Conservation (phyloP, 176 grass and related monocot genomes). For the Carex pumila region DNA sequence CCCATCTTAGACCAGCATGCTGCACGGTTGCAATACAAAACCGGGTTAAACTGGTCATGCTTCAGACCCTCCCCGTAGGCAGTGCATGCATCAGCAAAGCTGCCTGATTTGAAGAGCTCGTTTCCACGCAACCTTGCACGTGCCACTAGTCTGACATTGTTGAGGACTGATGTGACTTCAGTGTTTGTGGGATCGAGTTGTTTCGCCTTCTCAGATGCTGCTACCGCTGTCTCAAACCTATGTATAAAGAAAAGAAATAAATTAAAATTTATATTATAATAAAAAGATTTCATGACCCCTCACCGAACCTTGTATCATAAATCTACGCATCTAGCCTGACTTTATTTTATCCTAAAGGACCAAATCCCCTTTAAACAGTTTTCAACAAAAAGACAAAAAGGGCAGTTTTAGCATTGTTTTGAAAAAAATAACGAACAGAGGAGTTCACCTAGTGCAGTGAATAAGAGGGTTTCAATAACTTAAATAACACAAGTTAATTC, state of each 20-base stretch:
- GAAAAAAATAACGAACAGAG: not conserved
- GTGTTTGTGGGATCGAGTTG: conserved; percentile 51
- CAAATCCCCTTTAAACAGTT: conserved; percentile 14
- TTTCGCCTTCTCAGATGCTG: conserved; percentile 70
- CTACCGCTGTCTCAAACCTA: conserved; percentile 83
- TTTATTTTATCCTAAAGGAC: conserved; percentile 15
- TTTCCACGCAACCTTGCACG: conserved; percentile 77
- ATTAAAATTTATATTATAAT: not conserved
- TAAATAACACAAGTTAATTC: not conserved
- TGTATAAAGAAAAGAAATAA: not conserved
- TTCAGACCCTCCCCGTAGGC: conserved; percentile 94
- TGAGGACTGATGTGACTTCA: conserved; percentile 48
- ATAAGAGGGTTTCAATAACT: not conserved
- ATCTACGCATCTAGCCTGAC: not conserved
- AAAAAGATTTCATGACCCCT: not conserved
- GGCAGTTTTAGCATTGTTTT: conserved; percentile 10
- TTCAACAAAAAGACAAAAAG: conserved; percentile 3
- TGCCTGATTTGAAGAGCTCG: conserved; percentile 76
- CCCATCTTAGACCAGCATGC: conserved; percentile 87
- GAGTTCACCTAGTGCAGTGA: not conserved
- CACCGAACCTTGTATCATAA: not conserved
- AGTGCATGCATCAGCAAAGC: conserved; percentile 73
- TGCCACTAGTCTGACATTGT: conserved; percentile 71
- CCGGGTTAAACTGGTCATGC: conserved; percentile 68
- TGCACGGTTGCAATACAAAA: conserved; percentile 88